Evolutionary conservation across 306 rosid species (phyloP).

Genomic region (Betula pendula): DNA sequence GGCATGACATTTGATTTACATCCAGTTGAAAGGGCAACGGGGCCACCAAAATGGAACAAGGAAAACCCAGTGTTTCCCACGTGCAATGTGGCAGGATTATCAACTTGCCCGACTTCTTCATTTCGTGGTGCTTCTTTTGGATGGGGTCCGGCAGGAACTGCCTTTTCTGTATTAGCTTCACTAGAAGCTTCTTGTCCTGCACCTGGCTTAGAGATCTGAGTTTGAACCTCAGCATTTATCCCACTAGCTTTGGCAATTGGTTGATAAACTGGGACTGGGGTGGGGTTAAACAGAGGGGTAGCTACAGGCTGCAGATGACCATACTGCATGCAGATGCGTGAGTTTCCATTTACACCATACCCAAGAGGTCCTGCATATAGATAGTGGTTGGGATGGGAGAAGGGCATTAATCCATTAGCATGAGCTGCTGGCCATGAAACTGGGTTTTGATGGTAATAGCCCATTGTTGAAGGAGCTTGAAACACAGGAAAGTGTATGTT

Average conservation of each 20-base stretch:
- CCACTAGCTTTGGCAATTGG: conserved; percentile 52
- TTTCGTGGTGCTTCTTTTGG: conserved; percentile 36
- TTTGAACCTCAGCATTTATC: conserved; percentile 46
- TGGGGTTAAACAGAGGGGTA: conserved; percentile 59
- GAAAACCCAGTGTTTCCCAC: conserved; percentile 58
- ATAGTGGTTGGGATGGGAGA: conserved; percentile 68
- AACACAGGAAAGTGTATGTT: conserved; percentile 70
- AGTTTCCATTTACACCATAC: conserved; percentile 73
- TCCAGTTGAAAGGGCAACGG: conserved; percentile 68
- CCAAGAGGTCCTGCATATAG: conserved; percentile 77
- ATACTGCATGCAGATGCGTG: conserved; percentile 79
- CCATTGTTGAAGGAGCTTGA: conserved; percentile 72
- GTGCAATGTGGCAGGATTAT: conserved; percentile 49
- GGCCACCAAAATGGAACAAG: conserved; percentile 92
- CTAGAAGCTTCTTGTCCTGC: conserved; percentile 41
- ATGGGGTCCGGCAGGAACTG: conserved; percentile 39
- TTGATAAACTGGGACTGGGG: conserved; percentile 65
- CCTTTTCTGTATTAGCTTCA: conserved; percentile 47
- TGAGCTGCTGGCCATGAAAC: conserved; percentile 84
- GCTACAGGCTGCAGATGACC: conserved; percentile 72
- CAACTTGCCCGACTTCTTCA: conserved; percentile 42
- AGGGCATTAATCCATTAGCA: conserved; percentile 64
- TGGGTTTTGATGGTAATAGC: conserved; percentile 83
- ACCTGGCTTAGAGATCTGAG: conserved; percentile 43
- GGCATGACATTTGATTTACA: conserved; percentile 43